Evolutionary conservation across 805 yeast species (phyloP).

Genomic region (Lipomyces chichibuensis): DNA sequence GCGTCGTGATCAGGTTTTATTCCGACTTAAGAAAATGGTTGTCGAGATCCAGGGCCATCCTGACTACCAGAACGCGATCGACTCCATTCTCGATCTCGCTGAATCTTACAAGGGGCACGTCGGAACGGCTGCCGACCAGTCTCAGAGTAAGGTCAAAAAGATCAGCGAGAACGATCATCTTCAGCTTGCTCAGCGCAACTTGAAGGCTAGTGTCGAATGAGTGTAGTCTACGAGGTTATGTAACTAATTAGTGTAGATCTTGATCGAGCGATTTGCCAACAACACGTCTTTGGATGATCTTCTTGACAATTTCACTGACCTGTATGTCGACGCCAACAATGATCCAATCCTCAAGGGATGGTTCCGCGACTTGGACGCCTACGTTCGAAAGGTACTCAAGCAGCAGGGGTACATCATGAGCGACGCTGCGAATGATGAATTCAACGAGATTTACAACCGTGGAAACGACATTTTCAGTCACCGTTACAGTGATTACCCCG

Average conservation of each 20-base stretch:
- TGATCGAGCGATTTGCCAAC: constrained; percentile 35
- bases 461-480: constrained; percentile 21
- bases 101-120: constrained; percentile 19
- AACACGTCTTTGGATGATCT: constrained; percentile 26
- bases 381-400: constrained; percentile 22
- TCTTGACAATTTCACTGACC: constrained; percentile 15
- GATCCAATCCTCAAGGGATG: constrained; percentile 29
- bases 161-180: constrained; percentile 23
- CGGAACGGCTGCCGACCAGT: not conserved
- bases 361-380: constrained; percentile 24
- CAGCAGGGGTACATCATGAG: constrained; percentile 28
- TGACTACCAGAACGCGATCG: constrained; percentile 34
- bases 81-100: constrained; percentile 25
- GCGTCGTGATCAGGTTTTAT: constrained; percentile 25
- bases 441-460: constrained; percentile 19
- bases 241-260: not conserved
- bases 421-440: constrained; percentile 24
- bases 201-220: constrained; percentile 6
- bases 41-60: constrained; percentile 34
- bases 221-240: not conserved
- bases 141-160: constrained; percentile 8
- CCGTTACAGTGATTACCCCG: constrained; percentile 22
- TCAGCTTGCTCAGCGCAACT: constrained; percentile 18
- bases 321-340: constrained; percentile 29
- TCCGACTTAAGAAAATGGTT: constrained; percentile 27